Evolutionary conservation across 2,329 filamentous ascomycete species (phyloP), one percentile per base, ranked within the genome.

Genomic region (Ambrosiella xylebori): DNA sequence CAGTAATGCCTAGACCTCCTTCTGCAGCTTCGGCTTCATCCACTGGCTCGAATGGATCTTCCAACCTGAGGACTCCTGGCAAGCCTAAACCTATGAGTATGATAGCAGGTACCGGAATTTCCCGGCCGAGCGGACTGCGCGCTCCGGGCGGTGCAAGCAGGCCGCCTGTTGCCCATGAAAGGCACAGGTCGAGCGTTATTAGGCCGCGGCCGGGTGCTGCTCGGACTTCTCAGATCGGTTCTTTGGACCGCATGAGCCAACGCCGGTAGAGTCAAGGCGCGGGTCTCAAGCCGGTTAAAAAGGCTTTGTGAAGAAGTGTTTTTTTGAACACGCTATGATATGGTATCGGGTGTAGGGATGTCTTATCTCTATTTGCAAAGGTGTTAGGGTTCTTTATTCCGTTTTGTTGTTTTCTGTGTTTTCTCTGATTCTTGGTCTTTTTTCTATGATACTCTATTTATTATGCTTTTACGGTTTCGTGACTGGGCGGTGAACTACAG

Each of bases 191-290:
- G 3, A 71, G 71, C 7, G 64, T 78, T 57, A 73, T 76, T 44
- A 70, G 77, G 61, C 77, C 76, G 12, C 74, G 74, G 61, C 73
- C 62, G 73, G 73, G 40, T 71, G 61, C 65, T 68, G 62, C 70
- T 38, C 63, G 86, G 65, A 87, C 84, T 66, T 82, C 85, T 59
- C 85, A 93, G 65, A 84, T 94, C 83, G 85, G 78, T 64, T 88
- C 85, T 15, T 94, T 94, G 88, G 88, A 88, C 7, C 27, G 27
- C 27, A 27, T 27, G 27, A 27, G 27, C 27, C 27, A 27, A 27
- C 27, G 27, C 27, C 27, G 82, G 76, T 64, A 94, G 94, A 88
- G 88, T 88, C 8, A 82, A 76, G 64, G 74, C 80, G 9, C 19
- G 3, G 44, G 44, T 47, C 7, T 47, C 19, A 40, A 38, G 41